These are phyloP conservation scores for Yueomyces sp. DNA, from an alignment of 1,139 yeast species.

Conservation along the genomic window DNA sequence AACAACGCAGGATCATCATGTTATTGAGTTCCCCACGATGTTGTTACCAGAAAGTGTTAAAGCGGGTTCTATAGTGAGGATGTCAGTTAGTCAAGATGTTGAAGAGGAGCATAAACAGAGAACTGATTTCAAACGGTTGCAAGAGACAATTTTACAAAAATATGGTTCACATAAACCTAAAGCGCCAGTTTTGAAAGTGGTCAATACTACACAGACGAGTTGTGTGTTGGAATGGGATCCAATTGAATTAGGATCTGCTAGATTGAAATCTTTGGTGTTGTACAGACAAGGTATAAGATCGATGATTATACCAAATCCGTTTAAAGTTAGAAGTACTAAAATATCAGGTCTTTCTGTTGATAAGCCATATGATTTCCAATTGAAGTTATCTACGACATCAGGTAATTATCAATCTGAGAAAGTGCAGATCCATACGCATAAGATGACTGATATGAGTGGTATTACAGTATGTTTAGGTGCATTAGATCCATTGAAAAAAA, in stretches of 20 bases:
- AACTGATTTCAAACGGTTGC: conserved; percentile 47
- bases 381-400: conserved; percentile 77
- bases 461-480: conserved; percentile 87
- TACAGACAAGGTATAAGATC: conserved; percentile 61
- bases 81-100: conserved; percentile 72
- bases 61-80: conserved; percentile 89
- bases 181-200: conserved; percentile 55
- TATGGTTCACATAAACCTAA: conserved; percentile 70
- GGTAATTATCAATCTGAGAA: conserved; percentile 65
- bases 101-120: conserved; percentile 54
- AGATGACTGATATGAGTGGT: conserved; percentile 92
- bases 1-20: conserved; percentile 84
- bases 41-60: conserved; percentile 79
- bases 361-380: conserved; percentile 65
- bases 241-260: conserved; percentile 72
- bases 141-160: conserved; percentile 56
- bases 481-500: conserved; percentile 47
- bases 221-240: conserved; percentile 93
- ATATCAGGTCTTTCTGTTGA: conserved; percentile 87
- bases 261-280: conserved; percentile 60
- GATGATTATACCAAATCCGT: conserved; percentile 79
- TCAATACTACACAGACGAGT: conserved; percentile 85
- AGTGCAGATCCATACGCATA: conserved; percentile 70
- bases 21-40: conserved; percentile 91
- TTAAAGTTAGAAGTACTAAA: conserved; percentile 70